Evolutionary conservation across 2,329 filamentous ascomycete genomes (phyloP), one percentile per base, ranked within the genome.

Genomic region (Hypomyces rosellus): DNA sequence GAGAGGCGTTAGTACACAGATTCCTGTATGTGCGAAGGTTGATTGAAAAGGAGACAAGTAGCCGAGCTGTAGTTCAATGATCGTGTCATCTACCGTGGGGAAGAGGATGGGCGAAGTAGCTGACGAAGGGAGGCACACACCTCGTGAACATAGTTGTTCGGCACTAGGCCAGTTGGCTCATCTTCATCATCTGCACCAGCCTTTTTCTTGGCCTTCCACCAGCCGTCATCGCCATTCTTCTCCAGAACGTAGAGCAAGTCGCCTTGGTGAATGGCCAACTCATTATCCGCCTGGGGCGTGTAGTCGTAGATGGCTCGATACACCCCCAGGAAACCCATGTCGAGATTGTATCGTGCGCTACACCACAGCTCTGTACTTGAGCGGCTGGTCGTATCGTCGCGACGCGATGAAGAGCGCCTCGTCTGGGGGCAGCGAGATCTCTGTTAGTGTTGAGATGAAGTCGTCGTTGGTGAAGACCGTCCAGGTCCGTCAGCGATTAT

Each of bases 141-240:
- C 84, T 95, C 84, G 74, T 96, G 86, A 50, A 99, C 79, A 67
- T 99, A 99, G 68, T 96, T 99, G 65, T 88, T 91, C 13, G 93
- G 93, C 53, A 99, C 85, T 64, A 96, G 72, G 53, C 91, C 91
- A 60, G 89, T 83, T 3, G 91, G 91, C 70, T 96, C 91, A 40
- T 96, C 91, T 39, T 95, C 90, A 40, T 95, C 90, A 36, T 91
- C 88, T 22, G 75, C 78, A 33, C 80, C 81, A 56, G 90, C 89
- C 73, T 85, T 89, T 77, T 95, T 96, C 76, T 95, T 96, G 44
- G 88, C 89, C 69, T 85, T 93, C 93, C 93, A 97, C 93, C 93
- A 97, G 65, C 89, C 71, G 84, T 82, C 79, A 34, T 88, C 84
- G 46, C 72, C 67, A 56, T 82, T 86, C 73, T 95, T 95, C 62